phyloP scores from a whole-genome alignment of 352 stramenopile species.

The Phytophthora tubulina region DNA sequence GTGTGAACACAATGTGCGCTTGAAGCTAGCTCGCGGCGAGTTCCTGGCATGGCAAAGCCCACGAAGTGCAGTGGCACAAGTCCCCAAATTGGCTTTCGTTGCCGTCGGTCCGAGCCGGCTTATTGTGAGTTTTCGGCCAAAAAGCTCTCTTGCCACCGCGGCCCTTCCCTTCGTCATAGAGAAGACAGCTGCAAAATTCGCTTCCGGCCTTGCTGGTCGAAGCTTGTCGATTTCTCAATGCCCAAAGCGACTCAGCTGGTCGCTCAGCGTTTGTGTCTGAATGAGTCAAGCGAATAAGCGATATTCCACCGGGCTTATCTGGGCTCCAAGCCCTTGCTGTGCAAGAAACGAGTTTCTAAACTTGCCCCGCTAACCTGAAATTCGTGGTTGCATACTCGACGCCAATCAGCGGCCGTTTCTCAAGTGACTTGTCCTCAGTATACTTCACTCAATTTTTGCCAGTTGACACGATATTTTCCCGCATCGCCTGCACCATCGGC shows the following conservation, averaged over 20 bases:
- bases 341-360: constrained; percentile 9
- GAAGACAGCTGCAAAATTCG: constrained; percentile 25
- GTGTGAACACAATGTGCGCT: constrained; percentile 12
- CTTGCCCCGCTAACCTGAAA: neutral
- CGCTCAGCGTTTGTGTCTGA: constrained; percentile 9
- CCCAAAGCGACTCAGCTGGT: neutral
- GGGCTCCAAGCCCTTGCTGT: constrained; percentile 14
- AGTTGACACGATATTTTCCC: constrained; percentile 6
- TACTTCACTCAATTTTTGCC: constrained; percentile 22
- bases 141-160: neutral
- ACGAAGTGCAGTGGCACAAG: constrained; percentile 29
- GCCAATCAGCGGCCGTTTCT: constrained; percentile 9
- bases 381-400: constrained; percentile 16
- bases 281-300: constrained; percentile 21
- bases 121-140: neutral
- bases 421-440: constrained; percentile 25
- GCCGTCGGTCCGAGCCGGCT: constrained; percentile 12
- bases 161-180: constrained; percentile 23
- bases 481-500: constrained; percentile 9
- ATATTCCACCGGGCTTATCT: constrained; percentile 28
- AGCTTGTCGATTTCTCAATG: neutral
- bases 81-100: constrained; percentile 4
- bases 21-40: constrained; percentile 22
- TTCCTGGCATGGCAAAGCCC: constrained; percentile 25
- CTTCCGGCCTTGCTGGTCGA: neutral